A percentile compares a stretch with the other conserved stretches of the same genome.
Evolutionary conservation across 2,329 filamentous ascomycete genomes (phyloP).

Genomic region (Ophiostoma sp.): DNA sequence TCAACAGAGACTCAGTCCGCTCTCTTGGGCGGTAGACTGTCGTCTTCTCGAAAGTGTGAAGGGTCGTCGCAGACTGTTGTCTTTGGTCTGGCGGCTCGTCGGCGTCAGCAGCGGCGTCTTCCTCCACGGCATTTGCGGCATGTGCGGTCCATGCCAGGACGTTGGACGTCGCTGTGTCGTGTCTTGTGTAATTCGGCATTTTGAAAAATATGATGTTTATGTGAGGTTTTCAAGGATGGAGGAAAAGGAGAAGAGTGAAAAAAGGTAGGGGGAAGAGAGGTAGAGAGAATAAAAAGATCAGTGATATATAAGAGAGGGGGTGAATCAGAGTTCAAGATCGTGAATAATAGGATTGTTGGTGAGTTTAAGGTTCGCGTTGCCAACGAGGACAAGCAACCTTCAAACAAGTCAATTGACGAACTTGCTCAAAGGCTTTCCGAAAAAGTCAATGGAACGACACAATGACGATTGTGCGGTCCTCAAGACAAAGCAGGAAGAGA

Average conservation of each 20-base stretch:
- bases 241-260: background rate
- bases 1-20: conserved; percentile 79
- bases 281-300: background rate
- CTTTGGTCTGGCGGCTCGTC: conserved; percentile 82
- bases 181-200: conserved; percentile 38
- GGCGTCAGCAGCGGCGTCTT: conserved; percentile 69
- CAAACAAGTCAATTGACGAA: conserved; percentile 16
- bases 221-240: background rate
- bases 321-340: background rate
- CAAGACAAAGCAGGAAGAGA: conserved; percentile 19
- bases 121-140: conserved; percentile 47
- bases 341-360: background rate
- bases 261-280: background rate
- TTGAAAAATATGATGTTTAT: conserved; percentile 15
- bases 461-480: conserved; percentile 13
- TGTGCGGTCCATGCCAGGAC: conserved; percentile 50
- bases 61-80: conserved; percentile 13
- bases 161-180: conserved; percentile 44
- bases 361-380: background rate
- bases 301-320: background rate
- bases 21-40: conserved; percentile 51
- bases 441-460: conserved; percentile 14
- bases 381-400: conserved; percentile 2
- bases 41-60: conserved; percentile 49
- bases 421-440: conserved; percentile 19